A percentile compares a stretch with the other conserved stretches of the same genome.
Conservation (phyloP, 2,329 filamentous ascomycete species). For the Colletotrichum eleusines region DNA sequence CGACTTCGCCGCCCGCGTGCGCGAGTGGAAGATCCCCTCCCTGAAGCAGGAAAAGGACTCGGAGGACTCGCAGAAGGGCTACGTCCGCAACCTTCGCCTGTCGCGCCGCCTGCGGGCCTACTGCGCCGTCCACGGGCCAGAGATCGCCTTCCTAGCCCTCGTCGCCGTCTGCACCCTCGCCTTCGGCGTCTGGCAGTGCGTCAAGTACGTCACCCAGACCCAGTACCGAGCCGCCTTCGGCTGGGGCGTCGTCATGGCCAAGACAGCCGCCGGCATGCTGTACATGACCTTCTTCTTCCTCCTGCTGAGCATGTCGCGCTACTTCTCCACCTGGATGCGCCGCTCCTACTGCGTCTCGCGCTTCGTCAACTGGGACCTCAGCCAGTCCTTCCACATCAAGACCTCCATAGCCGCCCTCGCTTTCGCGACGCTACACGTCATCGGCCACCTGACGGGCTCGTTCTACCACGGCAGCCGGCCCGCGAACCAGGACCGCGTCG, state of each 20-base stretch:
- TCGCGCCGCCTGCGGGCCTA: conserved; percentile 63
- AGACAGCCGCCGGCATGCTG: conserved; percentile 65
- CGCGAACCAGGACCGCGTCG: conserved; percentile 58
- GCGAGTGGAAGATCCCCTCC: conserved; percentile 61
- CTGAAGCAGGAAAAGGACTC: conserved; percentile 61
- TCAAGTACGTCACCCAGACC: conserved; percentile 62
- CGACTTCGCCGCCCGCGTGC: conserved; percentile 60
- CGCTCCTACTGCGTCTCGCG: conserved; percentile 64
- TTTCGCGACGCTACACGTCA: conserved; percentile 65
- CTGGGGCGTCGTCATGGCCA: conserved; percentile 68
- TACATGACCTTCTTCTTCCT: conserved; percentile 71
- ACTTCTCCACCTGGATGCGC: conserved; percentile 65
- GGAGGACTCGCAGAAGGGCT: conserved; percentile 59
- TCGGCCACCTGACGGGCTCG: conserved; percentile 65
- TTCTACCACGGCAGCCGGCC: conserved; percentile 63
- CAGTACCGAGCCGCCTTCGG: conserved; percentile 63
- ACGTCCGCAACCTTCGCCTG: conserved; percentile 58
- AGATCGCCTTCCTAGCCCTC: conserved; percentile 61
- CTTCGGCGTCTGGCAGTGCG: conserved; percentile 67
- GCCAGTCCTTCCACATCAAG: conserved; percentile 67
- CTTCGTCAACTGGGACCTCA: conserved; percentile 69
- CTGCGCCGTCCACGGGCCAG: conserved; percentile 67
- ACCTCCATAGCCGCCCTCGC: conserved; percentile 63
- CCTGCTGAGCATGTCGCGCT: conserved; percentile 69
- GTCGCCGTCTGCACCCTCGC: conserved; percentile 62